Evolutionary conservation across 768 basidiomycete genomes (phyloP), one percentile per base, ranked within the genome.

Genomic region (Tylopilus vinaceipallidus): DNA sequence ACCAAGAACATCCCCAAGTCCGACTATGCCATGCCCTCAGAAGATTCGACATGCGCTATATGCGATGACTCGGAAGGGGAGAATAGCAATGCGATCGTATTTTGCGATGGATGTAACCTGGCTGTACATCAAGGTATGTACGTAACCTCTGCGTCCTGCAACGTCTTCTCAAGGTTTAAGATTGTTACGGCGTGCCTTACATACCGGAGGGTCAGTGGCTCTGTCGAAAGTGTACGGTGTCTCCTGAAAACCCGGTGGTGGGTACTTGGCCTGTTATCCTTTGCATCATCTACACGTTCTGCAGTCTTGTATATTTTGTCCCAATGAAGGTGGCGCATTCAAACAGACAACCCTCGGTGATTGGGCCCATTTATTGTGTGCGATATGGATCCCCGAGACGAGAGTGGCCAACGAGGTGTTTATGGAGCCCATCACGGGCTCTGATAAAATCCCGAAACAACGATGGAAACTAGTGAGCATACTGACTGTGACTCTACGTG

Each of bases 121-220:
- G 97, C 97, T 10, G 97, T 99, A n/a, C 97, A 99, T 73, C 97
- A 99, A 80, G 95, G 95, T 90, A 52, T 45, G 79, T 57, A n/a
- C 32, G 3, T 16, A 23, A 32, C 11, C 42, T 14, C 14, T 4
- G 16, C 8, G 7, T 16, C 42, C 40, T 44, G 35, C 16, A 24
- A n/a, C 26, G 33, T 45, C 17, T 43, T 24, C 53, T 60, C 50
- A 62, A 30, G 8, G n/a, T 36, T 29, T 3, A 55, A 97, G 97
- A 99, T 65, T 99, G 97, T 63, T 99, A 99, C 62, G 97, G 97
- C 17, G 93, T 99, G 2, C 97, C 97, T 11, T 99, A 99, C 64
- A 98, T 99, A 50, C 97, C 97, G 0, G 97, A 99, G 73, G 97
- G 97, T 1, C 97, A 99, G 67, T 99, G 97, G 97, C 80, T 99